Evolutionary conservation across 495 filamentous ascomycete genomes (phyloP).

Genomic region (Xylaria scruposa): DNA sequence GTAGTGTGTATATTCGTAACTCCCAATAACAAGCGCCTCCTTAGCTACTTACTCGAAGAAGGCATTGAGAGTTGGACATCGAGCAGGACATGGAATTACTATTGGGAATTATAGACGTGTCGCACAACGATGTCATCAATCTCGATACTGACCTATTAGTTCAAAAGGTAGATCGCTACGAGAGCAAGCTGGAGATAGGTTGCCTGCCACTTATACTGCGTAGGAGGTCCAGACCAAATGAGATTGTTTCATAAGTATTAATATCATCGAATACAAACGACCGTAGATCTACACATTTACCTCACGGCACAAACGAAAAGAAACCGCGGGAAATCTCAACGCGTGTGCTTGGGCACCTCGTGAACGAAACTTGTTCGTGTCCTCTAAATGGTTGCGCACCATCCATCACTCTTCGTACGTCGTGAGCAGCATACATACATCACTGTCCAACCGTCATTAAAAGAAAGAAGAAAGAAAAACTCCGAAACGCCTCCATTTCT

Average conservation of each 20-base stretch:
- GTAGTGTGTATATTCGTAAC: not conserved
- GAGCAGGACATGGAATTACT: not conserved
- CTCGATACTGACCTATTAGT: not conserved
- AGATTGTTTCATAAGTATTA: not conserved
- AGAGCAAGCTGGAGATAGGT: too few species aligned
- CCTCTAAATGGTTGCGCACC: not conserved
- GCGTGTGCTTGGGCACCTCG: not conserved
- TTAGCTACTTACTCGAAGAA: not conserved
- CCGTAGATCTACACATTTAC: not conserved
- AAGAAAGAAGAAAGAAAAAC: not conserved
- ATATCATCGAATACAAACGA: not conserved
- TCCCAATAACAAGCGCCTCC: not conserved
- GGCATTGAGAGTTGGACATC: not conserved
- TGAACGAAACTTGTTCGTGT: not conserved
- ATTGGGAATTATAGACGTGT: not conserved
- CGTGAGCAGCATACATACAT: slow-evolving; percentile 1
- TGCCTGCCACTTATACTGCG: not conserved
- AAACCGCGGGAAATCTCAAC: not conserved
- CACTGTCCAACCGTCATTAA: not conserved
- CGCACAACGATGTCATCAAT: not conserved
- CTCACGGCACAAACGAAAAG: not conserved
- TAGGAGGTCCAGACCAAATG: not conserved
- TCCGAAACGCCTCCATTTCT: slow-evolving; percentile 6
- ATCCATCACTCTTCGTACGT: not conserved
- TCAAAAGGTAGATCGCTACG: not conserved